Evolutionary conservation across 2,329 filamentous ascomycete genomes (phyloP).

Genomic region (Verticillium tricorpus): DNA sequence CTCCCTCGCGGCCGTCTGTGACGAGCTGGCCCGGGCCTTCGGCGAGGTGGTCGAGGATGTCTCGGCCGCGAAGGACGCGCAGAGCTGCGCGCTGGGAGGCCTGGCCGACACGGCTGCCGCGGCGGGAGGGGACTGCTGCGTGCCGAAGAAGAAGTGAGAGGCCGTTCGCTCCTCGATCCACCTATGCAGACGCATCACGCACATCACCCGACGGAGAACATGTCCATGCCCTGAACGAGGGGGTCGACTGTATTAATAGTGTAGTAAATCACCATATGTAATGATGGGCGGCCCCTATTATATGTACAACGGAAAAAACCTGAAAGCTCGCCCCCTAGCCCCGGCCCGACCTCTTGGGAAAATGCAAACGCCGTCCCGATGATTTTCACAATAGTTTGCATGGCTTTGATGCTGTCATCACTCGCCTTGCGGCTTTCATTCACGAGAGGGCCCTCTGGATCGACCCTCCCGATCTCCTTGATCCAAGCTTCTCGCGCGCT

Average conservation of each 20-base stretch:
- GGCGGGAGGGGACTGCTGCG: conserved; percentile 50
- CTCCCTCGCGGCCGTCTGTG: conserved; percentile 57
- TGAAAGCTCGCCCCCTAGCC: conserved; percentile 6
- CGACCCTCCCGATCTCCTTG: background rate
- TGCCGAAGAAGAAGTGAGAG: conserved; percentile 37
- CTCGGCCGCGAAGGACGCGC: conserved; percentile 13
- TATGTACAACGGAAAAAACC: conserved; percentile 9
- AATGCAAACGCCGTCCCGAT: conserved; percentile 13
- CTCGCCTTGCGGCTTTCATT: conserved; percentile 3
- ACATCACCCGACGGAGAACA: background rate
- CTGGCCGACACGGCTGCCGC: conserved; percentile 42
- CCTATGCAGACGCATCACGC: background rate
- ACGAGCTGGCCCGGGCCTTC: conserved; percentile 51
- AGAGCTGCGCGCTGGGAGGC: conserved; percentile 31
- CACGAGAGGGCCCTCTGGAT: background rate
- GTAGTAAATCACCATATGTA: conserved; percentile 3
- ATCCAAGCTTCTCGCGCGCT: background rate
- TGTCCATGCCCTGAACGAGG: background rate
- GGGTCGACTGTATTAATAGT: conserved; percentile 7
- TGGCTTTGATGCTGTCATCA: conserved; percentile 1
- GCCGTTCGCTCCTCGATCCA: background rate
- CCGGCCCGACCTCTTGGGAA: background rate
- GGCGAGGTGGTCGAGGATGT: conserved; percentile 40
- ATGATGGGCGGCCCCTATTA: conserved; percentile 5
- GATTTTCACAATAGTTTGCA: conserved; percentile 6